Evolutionary conservation across 2,329 filamentous ascomycete genomes (phyloP).

Genomic region (Hymenoscyphus albidus): DNA sequence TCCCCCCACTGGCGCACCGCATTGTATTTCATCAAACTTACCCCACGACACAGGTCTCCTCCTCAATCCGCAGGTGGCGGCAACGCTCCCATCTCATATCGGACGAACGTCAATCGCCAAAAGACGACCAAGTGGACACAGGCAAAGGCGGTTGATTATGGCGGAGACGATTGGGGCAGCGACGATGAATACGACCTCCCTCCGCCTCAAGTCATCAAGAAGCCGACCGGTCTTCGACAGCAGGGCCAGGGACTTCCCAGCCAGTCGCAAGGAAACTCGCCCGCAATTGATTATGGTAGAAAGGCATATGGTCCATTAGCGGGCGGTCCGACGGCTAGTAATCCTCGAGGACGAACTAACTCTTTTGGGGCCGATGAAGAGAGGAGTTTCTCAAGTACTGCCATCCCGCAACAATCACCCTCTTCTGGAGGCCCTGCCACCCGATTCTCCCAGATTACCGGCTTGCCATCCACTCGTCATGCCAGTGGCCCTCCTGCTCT

Average conservation of each 20-base stretch:
- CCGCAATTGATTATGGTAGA: slow-evolving; percentile 17
- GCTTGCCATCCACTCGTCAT: slow-evolving; percentile 21
- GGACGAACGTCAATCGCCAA: slow-evolving; percentile 79
- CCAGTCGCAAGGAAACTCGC: slow-evolving; percentile 6
- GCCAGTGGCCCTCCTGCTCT: slow-evolving; percentile 27
- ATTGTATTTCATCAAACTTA: neutral
- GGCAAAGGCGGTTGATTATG: slow-evolving; percentile 80
- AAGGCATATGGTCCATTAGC: slow-evolving; percentile 35
- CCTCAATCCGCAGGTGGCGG: slow-evolving; percentile 24
- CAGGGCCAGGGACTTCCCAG: slow-evolving; percentile 34
- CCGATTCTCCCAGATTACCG: slow-evolving; percentile 32
- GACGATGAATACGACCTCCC: slow-evolving; percentile 55
- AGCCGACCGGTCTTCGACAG: slow-evolving; percentile 43
- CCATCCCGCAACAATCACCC: slow-evolving; percentile 21
- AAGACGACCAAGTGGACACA: slow-evolving; percentile 96
- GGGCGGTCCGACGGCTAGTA: slow-evolving; percentile 22
- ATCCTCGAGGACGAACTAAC: slow-evolving; percentile 34
- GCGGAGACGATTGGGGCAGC: slow-evolving; percentile 89
- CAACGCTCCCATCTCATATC: slow-evolving; percentile 49
- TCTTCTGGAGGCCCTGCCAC: slow-evolving; percentile 25
- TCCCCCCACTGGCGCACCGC: too few relatives aligned
- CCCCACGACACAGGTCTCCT: slow-evolving; percentile 20
- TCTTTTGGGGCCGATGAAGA: slow-evolving; percentile 55
- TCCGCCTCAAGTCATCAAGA: slow-evolving; percentile 37
- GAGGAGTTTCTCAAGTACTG: slow-evolving; percentile 43